Percentiles rank a stretch among this genome's conserved stretches.
phyloP scores from a whole-genome alignment of 768 basidiomycete species.

The Kwoniella sp. region DNA sequence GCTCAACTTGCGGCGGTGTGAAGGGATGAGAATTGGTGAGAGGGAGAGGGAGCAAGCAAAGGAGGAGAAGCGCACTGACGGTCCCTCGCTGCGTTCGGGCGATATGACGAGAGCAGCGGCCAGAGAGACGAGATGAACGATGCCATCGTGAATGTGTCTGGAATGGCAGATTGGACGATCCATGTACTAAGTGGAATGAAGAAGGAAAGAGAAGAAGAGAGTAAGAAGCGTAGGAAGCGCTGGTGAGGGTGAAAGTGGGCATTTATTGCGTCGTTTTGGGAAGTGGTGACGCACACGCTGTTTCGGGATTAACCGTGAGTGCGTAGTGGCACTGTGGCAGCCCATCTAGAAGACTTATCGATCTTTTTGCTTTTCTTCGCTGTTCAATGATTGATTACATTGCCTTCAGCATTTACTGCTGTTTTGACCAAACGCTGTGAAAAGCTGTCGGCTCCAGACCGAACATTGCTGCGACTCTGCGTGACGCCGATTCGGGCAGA shows the following conservation, averaged over 20 bases:
- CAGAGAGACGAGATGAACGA: constrained; percentile 35
- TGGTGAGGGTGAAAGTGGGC: background rate
- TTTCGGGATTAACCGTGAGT: background rate
- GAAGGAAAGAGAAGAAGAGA: constrained; percentile 5
- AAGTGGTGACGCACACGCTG: constrained; percentile 15
- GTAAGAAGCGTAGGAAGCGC: background rate
- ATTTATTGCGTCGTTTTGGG: background rate
- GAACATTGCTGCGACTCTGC: no score
- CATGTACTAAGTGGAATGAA: constrained; percentile 1
- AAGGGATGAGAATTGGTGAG: background rate
- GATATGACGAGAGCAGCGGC: constrained; percentile 42
- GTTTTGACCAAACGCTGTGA: no score
- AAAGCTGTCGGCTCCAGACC: no score
- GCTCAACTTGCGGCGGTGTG: background rate
- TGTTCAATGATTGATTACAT: no score
- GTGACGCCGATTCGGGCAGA: no score
- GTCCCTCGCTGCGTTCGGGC: constrained; percentile 41
- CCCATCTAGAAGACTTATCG: background rate
- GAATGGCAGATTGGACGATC: background rate
- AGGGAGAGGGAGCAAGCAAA: background rate
- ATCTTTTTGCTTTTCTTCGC: background rate
- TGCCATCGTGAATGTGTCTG: constrained; percentile 24
- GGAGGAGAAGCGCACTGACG: constrained; percentile 28
- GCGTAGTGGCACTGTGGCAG: constrained; percentile 26
- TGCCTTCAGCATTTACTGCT: no score